Percentiles rank a stretch among this genome's conserved stretches.
Conservation (phyloP, 31 red algal genomes). For the Odonthalia washingtoniensis region DNA sequence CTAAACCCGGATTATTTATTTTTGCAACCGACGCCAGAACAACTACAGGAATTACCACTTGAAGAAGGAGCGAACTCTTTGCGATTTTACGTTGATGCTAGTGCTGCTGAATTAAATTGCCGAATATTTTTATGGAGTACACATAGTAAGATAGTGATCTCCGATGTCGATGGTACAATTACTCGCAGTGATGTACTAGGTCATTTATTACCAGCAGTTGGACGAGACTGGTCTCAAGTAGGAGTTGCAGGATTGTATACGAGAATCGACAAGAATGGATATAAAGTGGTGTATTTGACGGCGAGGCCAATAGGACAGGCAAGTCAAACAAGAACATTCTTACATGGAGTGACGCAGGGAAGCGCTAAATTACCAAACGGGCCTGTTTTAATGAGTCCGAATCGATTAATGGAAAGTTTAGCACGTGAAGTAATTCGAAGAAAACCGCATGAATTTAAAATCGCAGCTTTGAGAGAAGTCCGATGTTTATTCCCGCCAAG, state of each 20-base stretch:
- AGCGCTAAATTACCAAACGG: slow-evolving; percentile 84
- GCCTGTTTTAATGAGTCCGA: slow-evolving; percentile 94
- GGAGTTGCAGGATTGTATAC: slow-evolving; percentile 93
- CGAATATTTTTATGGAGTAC: slow-evolving; percentile 91
- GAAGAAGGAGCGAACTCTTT: slow-evolving; percentile 87
- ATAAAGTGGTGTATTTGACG: slow-evolving; percentile 98
- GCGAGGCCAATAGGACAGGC: slow-evolving; percentile 96
- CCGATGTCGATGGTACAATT: slow-evolving; percentile 99
- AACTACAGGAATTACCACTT: slow-evolving; percentile 74
- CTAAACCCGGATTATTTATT: slow-evolving; percentile 68
- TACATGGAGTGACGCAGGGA: slow-evolving; percentile 88
- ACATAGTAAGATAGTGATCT: slow-evolving; percentile 88
- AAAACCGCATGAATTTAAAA: slow-evolving; percentile 99
- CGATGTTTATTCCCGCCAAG: slow-evolving; percentile 83
- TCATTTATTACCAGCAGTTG: slow-evolving; percentile 94
- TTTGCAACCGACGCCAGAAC: slow-evolving; percentile 72
- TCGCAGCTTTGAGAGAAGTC: slow-evolving; percentile 88
- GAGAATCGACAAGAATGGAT: slow-evolving; percentile 92
- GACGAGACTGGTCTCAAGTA: slow-evolving; percentile 96
- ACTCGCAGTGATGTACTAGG: slow-evolving; percentile 97
- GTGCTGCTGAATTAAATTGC: slow-evolving; percentile 76
- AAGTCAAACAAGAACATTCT: slow-evolving; percentile 83
- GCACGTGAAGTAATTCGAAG: slow-evolving; percentile 92
- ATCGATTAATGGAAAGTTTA: slow-evolving; percentile 93
- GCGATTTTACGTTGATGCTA: slow-evolving; percentile 85